Evolutionary conservation across 2,329 filamentous ascomycete species (phyloP).

Genomic region (Fusarium haematococcum): DNA sequence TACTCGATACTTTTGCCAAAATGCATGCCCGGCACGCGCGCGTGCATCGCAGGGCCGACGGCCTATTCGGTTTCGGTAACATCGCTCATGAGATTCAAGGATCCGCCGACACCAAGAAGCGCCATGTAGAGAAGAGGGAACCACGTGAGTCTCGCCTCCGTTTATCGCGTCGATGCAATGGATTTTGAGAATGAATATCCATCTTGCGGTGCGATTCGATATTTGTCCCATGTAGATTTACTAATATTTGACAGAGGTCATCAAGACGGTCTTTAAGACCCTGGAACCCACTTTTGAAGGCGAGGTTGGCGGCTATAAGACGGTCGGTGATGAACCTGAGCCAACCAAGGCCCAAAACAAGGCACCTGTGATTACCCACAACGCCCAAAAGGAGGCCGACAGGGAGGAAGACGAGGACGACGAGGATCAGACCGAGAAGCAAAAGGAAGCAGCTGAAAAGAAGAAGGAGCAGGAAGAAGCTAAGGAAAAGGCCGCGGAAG

Average conservation of each 20-base stretch:
- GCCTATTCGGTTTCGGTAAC: conserved; percentile 45
- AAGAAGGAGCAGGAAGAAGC: conserved; percentile 19
- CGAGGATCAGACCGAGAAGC: conserved; percentile 24
- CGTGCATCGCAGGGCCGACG: conserved; percentile 43
- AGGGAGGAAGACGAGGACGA: conserved; percentile 26
- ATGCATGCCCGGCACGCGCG: conserved; percentile 48
- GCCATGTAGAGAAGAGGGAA: conserved; percentile 25
- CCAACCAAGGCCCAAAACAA: conserved; percentile 26
- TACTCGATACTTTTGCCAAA: conserved; percentile 21
- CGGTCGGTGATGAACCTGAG: conserved; percentile 41
- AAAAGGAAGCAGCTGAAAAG: conserved; percentile 39
- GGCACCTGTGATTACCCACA: background rate
- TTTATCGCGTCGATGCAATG: background rate
- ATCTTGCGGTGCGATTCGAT: background rate
- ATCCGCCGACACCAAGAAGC: conserved; percentile 19
- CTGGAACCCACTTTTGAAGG: conserved; percentile 56
- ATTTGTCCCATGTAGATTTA: background rate
- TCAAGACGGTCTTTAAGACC: conserved; percentile 57
- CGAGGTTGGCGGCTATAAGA: conserved; percentile 58
- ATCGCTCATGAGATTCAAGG: conserved; percentile 37
- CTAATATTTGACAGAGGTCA: conserved; percentile 44
- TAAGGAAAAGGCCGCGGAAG: conserved; percentile 13
- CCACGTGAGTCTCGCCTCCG: conserved; percentile 20
- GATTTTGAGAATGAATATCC: background rate
- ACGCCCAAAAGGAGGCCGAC: conserved; percentile 2